Percentiles rank a stretch among this genome's conserved stretches.
phyloP scores from a whole-genome alignment of 169 alveolate species.

The Eimeria tenella region DNA sequence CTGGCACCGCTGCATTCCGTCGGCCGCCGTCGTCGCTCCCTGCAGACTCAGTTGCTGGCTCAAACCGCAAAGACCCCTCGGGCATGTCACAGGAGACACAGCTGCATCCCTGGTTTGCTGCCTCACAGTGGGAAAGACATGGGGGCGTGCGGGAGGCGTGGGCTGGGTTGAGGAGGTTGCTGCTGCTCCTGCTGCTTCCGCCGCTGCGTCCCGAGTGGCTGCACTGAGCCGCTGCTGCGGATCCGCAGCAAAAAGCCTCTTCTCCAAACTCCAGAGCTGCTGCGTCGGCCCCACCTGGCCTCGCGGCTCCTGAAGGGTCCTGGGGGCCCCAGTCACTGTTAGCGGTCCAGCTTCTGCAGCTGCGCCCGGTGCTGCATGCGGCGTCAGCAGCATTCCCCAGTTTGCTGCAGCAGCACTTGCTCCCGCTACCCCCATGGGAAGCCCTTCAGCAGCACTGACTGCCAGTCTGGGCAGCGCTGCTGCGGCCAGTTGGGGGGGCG shows the following conservation, averaged over 20 bases:
- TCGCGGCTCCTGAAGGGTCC: not conserved
- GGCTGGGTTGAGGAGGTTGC: too few relatives aligned
- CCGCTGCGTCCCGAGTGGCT: not conserved
- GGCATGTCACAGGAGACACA: too few relatives aligned
- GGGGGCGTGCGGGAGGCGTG: too few relatives aligned
- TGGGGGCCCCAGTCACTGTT: not conserved
- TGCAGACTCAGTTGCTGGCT: too few relatives aligned
- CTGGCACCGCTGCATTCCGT: not conserved
- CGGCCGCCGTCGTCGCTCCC: too few relatives aligned
- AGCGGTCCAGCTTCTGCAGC: conserved; percentile 11
- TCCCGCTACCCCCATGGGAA: not conserved
- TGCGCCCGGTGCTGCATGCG: not conserved
- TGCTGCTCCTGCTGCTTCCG: not conserved
- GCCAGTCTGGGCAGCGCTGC: not conserved
- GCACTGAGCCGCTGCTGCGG: not conserved
- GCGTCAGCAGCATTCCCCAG: not conserved
- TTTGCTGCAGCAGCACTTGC: conserved; percentile 10
- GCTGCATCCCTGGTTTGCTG: too few relatives aligned
- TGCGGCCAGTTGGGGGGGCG: not conserved
- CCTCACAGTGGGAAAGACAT: too few relatives aligned
- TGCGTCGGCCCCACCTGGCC: not conserved
- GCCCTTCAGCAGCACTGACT: conserved; percentile 28
- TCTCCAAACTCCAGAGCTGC: not conserved
- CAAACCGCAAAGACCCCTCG: too few relatives aligned
- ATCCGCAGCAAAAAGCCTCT: not conserved